Base-by-base conservation (phyloP, 225 moss, liverwort and hornwort genomes). In the Bryoerythrophyllum caledonicum region DNA sequence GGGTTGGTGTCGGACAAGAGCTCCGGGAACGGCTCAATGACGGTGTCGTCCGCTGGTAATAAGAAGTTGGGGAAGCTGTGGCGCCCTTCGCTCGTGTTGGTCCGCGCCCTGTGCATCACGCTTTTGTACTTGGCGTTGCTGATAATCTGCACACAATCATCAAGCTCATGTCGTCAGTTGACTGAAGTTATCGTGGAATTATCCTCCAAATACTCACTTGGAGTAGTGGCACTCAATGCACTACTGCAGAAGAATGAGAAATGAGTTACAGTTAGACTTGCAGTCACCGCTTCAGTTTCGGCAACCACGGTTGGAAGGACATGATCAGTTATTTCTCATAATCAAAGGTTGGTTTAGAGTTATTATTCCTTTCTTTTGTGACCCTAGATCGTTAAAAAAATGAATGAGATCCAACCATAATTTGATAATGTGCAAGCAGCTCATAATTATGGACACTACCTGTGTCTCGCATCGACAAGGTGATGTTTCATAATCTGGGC, bases 71-170 rank as follows among this genome's bases (percentile, higher is more conserved):
- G 85, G 8, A 91, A 63, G 41, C 86, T 88, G 8, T 85, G 59
- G 19, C 87, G 79, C 23, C 86, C 85, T 41, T 56, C 68, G 3
- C 32, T 60, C 1, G 62, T 26, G 67, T 90, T 83, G 57, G 80
- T 81, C 32, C 81, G 62, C 24, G 82, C 90, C 48, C 88, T 85
- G 53, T 94, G 90, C 83, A 90, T 77, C 56, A 90, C 86, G 71
- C 94, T 91, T 71, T 79, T 86, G 66, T 80, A 90, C 66, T 75
- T 88, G 9, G 85, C 81, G 13, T 91, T 94, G 78, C 83, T 88
- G 23, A 90, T 53, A 21, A 88, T 82, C 90, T 90, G 90, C 73
- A 75, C n/a, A 34, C 24, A 24, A 44, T 3, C 28, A 51, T 65
- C 32, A 65, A 34, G 34, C 27, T 17, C 32, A 51, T 60, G 15